These are phyloP conservation scores for Saxophila tyrrhenica DNA, from an alignment of 495 filamentous ascomycete species.

Conservation along the genomic window DNA sequence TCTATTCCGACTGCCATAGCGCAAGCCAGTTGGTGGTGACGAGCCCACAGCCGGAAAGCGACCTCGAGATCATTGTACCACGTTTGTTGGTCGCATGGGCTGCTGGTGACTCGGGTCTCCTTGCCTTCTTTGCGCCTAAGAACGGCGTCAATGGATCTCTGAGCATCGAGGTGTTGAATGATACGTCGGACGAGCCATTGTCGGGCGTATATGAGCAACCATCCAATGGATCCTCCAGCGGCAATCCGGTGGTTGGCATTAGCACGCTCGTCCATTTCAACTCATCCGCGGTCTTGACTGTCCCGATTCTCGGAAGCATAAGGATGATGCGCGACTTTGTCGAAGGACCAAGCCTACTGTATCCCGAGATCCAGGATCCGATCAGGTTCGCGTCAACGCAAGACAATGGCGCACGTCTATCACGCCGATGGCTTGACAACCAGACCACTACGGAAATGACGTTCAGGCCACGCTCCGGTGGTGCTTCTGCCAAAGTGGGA, in stretches of 20 bases:
- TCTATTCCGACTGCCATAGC: slow-evolving; percentile 45
- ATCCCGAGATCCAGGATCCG: slow-evolving; percentile 43
- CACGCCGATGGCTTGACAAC: slow-evolving; percentile 51
- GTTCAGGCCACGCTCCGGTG: slow-evolving; percentile 29
- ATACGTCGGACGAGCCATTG: slow-evolving; percentile 22
- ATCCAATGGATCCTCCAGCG: slow-evolving; percentile 18
- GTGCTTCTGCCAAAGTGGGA: slow-evolving; percentile 26
- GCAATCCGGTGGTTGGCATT: slow-evolving; percentile 40
- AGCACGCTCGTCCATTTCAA: slow-evolving; percentile 44
- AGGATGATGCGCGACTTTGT: slow-evolving; percentile 50
- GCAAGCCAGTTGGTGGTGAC: slow-evolving; percentile 49
- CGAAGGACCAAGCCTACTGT: slow-evolving; percentile 44
- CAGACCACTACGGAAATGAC: slow-evolving; percentile 41
- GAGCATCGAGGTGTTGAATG: slow-evolving; percentile 40
- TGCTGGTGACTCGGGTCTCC: slow-evolving; percentile 50
- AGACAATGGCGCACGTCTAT: slow-evolving; percentile 36
- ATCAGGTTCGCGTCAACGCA: slow-evolving; percentile 31
- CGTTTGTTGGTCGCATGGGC: slow-evolving; percentile 53
- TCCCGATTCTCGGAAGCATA: slow-evolving; percentile 49
- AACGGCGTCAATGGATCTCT: slow-evolving; percentile 45
- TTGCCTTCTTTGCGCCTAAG: slow-evolving; percentile 41
- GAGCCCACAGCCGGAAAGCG: slow-evolving; percentile 40
- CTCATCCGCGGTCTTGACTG: slow-evolving; percentile 39
- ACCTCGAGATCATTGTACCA: slow-evolving; percentile 43
- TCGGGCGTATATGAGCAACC: slow-evolving; percentile 21